Evolutionary conservation across 2,329 filamentous ascomycete genomes (phyloP), one percentile per base, ranked within the genome.

Genomic region (Talaromyces albobiverticillius): DNA sequence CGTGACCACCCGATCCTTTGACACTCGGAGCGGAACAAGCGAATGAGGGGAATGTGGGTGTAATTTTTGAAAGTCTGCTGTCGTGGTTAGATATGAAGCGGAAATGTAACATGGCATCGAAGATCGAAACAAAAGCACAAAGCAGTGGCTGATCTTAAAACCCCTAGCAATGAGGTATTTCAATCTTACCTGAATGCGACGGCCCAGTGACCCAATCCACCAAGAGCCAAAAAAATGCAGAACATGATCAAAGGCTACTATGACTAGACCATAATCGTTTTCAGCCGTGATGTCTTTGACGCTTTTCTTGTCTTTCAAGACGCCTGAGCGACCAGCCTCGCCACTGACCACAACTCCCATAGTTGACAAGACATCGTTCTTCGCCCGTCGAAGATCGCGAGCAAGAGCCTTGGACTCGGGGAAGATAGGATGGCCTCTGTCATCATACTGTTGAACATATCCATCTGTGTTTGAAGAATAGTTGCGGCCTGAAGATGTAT

Each of bases 311-410:
- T 75, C 72, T 53, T 67, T 69, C 31, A 67, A 62, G n/a, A 63
- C 60, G 51, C 62, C 64, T 23, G 66, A 54, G 34, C 65, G 70
- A 14, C 69, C 65, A 59, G 73, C 67, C 57, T 74, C 70, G 54
- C 71, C 65, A 51, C 72, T 74, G 56, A 76, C 72, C 36, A 77
- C 74, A 36, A 78, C 72, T 3, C 76, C 76, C 68, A 78, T 76
- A 8, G 73, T 77, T 20, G 73, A 74, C 14, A 79, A 67, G 29
- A 78, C 74, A 57, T 79, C 76, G 66, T 79, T 79, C 57, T 79
- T 77, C 1, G 77, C 76, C 62, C 74, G 71, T 47, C 73, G 66
- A 7, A 78, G 68, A 47, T 71, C 68, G 38, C 70, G 69, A 9
- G 68, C 70, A 25, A 72, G 61, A 11, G 58, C 57, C 55, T 71